A percentile compares a stretch with the other conserved stretches of the same genome.
These are phyloP conservation scores for Nematodospora anomalae DNA, from an alignment of 1,139 yeast genomes.

Conservation along the genomic window DNA sequence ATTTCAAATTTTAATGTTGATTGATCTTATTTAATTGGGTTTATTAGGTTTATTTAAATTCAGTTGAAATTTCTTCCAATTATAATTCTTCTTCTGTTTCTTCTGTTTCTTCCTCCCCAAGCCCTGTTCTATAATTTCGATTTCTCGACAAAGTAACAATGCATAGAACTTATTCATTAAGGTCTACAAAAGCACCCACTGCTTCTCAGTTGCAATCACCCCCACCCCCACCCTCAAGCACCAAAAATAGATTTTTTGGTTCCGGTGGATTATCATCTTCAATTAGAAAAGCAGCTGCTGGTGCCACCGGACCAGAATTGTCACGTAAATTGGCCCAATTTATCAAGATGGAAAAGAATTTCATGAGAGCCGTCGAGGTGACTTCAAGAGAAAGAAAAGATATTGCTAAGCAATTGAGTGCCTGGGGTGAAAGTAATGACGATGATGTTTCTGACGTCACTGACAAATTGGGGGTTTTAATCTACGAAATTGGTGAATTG, in stretches of 20 bases:
- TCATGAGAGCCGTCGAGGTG: constrained; percentile 89
- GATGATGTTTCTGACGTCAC: constrained; percentile 97
- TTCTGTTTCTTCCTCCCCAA: not conserved
- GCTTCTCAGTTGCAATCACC: constrained; percentile 93
- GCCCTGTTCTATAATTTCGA: not conserved
- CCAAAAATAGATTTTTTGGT: constrained; percentile 79
- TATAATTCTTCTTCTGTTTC: constrained; percentile 1
- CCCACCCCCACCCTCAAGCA: constrained; percentile 89
- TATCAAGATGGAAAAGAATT: constrained; percentile 95
- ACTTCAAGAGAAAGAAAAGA: constrained; percentile 95
- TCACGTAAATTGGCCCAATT: constrained; percentile 85
- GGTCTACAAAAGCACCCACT: constrained; percentile 94
- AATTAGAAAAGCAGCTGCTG: constrained; percentile 86
- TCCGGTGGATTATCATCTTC: constrained; percentile 80
- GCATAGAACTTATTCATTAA: constrained; percentile 98
- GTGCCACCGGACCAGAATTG: constrained; percentile 92
- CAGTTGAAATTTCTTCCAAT: constrained; percentile 2
- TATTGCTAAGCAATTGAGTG: constrained; percentile 91
- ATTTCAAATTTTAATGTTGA: not conserved
- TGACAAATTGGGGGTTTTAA: constrained; percentile 92
- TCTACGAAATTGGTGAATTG: constrained; percentile 95
- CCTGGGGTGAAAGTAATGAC: constrained; percentile 98
- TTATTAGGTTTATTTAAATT: not conserved
- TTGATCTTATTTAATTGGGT: too few species aligned
- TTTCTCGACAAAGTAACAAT: constrained; percentile 35